These are phyloP conservation scores for Aspergillus quadricinctus DNA, from an alignment of 2,329 filamentous ascomycete genomes.

Conservation along the genomic window DNA sequence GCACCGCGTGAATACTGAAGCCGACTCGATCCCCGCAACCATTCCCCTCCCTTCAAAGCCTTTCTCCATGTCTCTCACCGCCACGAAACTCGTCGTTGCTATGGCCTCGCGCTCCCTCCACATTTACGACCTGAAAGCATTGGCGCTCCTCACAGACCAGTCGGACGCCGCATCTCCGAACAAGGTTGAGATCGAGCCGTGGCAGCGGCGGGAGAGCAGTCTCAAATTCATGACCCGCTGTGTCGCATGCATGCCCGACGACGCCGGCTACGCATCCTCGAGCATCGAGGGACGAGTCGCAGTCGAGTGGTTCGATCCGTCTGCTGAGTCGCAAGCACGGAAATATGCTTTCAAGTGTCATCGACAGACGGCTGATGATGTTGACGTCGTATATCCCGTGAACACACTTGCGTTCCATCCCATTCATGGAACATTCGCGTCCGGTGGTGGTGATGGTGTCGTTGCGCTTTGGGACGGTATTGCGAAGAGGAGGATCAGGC, in stretches of 20 bases:
- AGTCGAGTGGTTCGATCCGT: constrained; percentile 97
- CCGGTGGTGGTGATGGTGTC: constrained; percentile 82
- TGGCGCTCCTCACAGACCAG: constrained; percentile 53
- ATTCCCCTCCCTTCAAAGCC: constrained; percentile 79
- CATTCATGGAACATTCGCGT: constrained; percentile 76
- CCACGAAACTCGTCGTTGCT: constrained; percentile 85
- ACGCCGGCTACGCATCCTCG: constrained; percentile 85
- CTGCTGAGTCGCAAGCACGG: constrained; percentile 75
- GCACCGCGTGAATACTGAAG: constrained; percentile 53
- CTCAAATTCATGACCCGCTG: constrained; percentile 94
- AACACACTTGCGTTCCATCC: constrained; percentile 88
- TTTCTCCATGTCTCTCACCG: constrained; percentile 73
- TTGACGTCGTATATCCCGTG: constrained; percentile 84
- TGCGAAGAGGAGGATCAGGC: constrained; percentile 81
- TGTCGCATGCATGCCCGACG: constrained; percentile 93
- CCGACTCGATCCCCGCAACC: constrained; percentile 53
- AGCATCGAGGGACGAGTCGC: constrained; percentile 94
- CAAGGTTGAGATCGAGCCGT: constrained; percentile 62
- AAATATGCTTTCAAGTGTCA: constrained; percentile 99
- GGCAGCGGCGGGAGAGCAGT: constrained; percentile 89
- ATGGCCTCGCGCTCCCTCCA: constrained; percentile 92
- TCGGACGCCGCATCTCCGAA: constrained; percentile 38
- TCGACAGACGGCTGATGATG: constrained; percentile 64
- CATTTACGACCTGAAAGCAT: constrained; percentile 81
- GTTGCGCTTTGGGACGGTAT: constrained; percentile 93